Percentiles rank a stretch among this genome's conserved stretches.
Evolutionary conservation across 2,329 filamentous ascomycete genomes (phyloP).

Genomic region (Cladophialophora bantiana): DNA sequence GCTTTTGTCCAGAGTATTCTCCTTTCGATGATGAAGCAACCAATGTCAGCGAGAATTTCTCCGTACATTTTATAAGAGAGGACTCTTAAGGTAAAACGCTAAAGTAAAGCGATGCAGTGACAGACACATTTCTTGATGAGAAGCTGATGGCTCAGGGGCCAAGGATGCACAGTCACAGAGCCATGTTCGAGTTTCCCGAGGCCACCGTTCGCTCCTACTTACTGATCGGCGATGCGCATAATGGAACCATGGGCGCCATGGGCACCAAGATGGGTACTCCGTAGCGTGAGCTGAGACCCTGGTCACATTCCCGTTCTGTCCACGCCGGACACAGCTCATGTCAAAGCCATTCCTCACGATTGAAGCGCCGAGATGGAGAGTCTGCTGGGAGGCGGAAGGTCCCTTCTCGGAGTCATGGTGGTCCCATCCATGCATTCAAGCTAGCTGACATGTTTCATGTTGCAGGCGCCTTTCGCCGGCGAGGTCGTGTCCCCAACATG

Average conservation of each 20-base stretch:
- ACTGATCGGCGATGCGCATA: background rate
- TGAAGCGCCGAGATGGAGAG: background rate
- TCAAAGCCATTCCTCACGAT: background rate
- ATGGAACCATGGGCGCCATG: conserved; percentile 1
- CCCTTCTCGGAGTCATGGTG: background rate
- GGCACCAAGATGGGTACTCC: background rate
- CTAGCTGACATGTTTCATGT: no score
- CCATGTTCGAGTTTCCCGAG: background rate
- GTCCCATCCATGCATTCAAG: background rate
- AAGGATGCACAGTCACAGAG: background rate
- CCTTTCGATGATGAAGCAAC: background rate
- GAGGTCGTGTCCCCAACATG: background rate
- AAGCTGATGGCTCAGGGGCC: background rate
- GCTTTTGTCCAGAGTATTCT: background rate
- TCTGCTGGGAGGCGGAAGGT: background rate
- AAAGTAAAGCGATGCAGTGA: background rate
- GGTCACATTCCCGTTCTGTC: background rate
- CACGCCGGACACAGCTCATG: background rate
- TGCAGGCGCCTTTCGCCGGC: background rate
- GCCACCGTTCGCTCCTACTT: background rate
- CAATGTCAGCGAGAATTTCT: background rate
- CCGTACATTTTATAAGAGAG: background rate
- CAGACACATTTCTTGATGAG: background rate
- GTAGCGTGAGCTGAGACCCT: background rate
- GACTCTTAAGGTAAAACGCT: background rate